Conservation (phyloP, 2,329 filamentous ascomycete species). For the Aspergillus ustus region DNA sequence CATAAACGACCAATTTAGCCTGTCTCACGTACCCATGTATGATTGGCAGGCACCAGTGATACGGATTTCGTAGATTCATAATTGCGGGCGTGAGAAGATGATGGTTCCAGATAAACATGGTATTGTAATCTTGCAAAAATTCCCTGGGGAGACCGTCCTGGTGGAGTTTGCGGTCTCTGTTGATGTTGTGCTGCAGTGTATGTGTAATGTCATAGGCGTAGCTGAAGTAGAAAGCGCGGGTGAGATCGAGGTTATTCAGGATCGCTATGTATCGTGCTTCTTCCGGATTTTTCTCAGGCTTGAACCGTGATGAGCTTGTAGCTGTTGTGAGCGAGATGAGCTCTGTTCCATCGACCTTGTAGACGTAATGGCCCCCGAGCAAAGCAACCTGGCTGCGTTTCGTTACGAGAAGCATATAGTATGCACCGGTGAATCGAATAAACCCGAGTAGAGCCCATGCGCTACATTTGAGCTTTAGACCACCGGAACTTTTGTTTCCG, state of each 20-base stretch:
- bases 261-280: constrained; percentile 89
- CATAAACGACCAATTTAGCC: constrained; percentile 81
- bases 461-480: constrained; percentile 84
- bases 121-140: constrained; percentile 80
- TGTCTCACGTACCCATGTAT: constrained; percentile 98
- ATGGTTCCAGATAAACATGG: constrained; percentile 98
- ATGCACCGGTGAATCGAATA: constrained; percentile 91
- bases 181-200: constrained; percentile 90
- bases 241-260: constrained; percentile 87
- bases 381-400: constrained; percentile 96
- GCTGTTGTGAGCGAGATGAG: constrained; percentile 80
- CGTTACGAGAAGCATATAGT: constrained; percentile 96
- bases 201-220: constrained; percentile 96
- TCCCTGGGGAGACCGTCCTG: constrained; percentile 65
- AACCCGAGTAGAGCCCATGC: constrained; percentile 95
- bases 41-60: constrained; percentile 94
- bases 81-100: constrained; percentile 80
- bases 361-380: constrained; percentile 93
- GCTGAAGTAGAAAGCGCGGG: constrained; percentile 94
- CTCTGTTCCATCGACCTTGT: constrained; percentile 93
- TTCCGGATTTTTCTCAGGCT: constrained; percentile 82
- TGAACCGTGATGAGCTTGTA: constrained; percentile 65
- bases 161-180: constrained; percentile 73
- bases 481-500: constrained; percentile 88
- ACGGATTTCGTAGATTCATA: constrained; percentile 73